Conservation (phyloP, 805 yeast species). For the Candida vaughaniae region DNA sequence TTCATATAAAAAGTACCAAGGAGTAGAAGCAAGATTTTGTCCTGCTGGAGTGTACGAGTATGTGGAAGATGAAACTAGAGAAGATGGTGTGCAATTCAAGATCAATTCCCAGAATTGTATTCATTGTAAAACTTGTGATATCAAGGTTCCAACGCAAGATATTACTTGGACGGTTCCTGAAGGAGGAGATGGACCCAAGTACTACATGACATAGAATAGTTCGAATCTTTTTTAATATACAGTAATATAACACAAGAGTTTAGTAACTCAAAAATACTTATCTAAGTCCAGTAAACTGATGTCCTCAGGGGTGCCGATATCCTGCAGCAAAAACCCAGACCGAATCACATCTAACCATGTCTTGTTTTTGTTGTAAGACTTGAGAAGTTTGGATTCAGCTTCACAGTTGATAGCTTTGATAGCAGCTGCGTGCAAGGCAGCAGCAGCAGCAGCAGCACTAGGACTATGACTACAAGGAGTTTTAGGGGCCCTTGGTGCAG, state of each 20-base stretch:
- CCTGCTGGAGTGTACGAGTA: conserved; percentile 99
- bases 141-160: conserved; percentile 92
- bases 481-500: conserved; percentile 77
- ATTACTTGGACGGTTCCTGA: conserved; percentile 97
- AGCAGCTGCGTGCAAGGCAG: conserved; percentile 70
- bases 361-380: conserved; percentile 39
- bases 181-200: conserved; percentile 98
- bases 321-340: conserved; percentile 75
- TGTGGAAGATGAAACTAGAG: conserved; percentile 51
- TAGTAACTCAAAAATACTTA: conserved; percentile 19
- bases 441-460: conserved; percentile 70
- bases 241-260: conserved; percentile 14
- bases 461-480: conserved; percentile 56
- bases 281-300: conserved; percentile 66
- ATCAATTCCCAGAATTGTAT: conserved; percentile 97
- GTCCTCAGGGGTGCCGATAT: conserved; percentile 78
- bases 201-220: conserved; percentile 62
- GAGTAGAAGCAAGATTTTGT: conserved; percentile 89
- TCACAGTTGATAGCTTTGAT: conserved; percentile 45
- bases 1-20: conserved; percentile 75
- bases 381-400: conserved; percentile 22
- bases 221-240: conserved; percentile 14
- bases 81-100: conserved; percentile 76
- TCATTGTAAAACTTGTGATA: conserved; percentile 98
- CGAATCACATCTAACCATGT: conserved; percentile 74